Base-by-base conservation (phyloP, 179 eudicot genomes). In the Gypsophila paniculata region DNA sequence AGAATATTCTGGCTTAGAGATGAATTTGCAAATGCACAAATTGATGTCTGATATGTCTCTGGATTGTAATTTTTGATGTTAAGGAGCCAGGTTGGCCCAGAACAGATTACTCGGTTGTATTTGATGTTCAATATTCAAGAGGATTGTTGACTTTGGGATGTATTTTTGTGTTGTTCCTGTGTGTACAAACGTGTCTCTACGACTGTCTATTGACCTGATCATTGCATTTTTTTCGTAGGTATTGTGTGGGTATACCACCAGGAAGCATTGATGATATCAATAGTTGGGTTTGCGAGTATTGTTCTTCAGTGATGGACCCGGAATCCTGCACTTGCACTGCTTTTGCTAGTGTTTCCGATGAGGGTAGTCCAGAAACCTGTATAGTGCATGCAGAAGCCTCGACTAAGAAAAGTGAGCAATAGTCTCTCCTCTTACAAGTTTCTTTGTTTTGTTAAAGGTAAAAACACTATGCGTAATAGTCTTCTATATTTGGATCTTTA, bases 271-370 rank as follows among this genome's bases (percentile, higher is more conserved):
- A 13, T 22, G 54, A 65, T 65, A 5, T 21, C 53, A 9, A 6
- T 44, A 44, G 36, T 21, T 65, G 69, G 69, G 69, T 65, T 44
- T 65, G 69, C 53, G 69, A 65, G 32, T 42, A 21, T 46, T 65
- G 69, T 21, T 46, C 32, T 42, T 51, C 15, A 21, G 53, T 23
- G 53, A 22, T 21, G 29, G 32, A 23, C 18, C 52, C 52, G n/a
- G 69, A 65, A 22, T 65, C 69, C 18, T 65, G 29, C 36, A 19
- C 69, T 44, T 21, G 69, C 69, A 29, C 39, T 42, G 32, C 49
- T 65, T 42, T 42, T 65, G n/a, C 53, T 65, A 65, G 54, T 65
- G 53, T 53, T 65, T 65, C 69, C 53, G 2, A 0, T 22, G 53
- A 42, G 54, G 21, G 29, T n/a, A 64, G 6, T 64, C 69, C 68